These are phyloP conservation scores for Kluyveromyces nonfermentans DNA, from an alignment of 805 yeast genomes.

Conservation along the genomic window DNA sequence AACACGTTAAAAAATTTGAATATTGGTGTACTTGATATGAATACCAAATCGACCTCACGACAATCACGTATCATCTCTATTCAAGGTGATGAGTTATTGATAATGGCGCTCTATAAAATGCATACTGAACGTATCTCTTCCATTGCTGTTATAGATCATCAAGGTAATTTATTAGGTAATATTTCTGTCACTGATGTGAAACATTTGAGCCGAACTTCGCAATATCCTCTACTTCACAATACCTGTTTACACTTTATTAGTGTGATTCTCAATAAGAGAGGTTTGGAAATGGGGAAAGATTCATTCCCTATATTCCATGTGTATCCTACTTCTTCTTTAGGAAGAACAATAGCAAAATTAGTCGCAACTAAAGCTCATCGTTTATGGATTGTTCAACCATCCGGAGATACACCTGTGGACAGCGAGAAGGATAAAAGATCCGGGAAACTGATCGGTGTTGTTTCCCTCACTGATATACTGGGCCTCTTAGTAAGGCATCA, in stretches of 20 bases:
- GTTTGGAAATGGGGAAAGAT: conserved; percentile 79
- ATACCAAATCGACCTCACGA: conserved; percentile 30
- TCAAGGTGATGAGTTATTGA: conserved; percentile 75
- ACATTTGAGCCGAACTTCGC: conserved; percentile 77
- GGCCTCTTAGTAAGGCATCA: conserved; percentile 60
- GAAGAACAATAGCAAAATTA: conserved; percentile 83
- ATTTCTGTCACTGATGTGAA: conserved; percentile 92
- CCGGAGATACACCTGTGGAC: conserved; percentile 20
- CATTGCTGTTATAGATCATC: conserved; percentile 82
- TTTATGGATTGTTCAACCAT: conserved; percentile 68
- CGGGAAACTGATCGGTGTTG: conserved; percentile 83
- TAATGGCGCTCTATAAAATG: conserved; percentile 84
- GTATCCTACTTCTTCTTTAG: conserved; percentile 65
- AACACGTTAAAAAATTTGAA: conserved; percentile 60
- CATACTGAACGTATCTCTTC: conserved; percentile 77
- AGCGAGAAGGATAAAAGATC: conserved; percentile 44
- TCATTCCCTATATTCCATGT: conserved; percentile 96
- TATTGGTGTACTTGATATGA: conserved; percentile 51
- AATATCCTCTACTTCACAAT: conserved; percentile 71
- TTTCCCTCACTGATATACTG: conserved; percentile 83
- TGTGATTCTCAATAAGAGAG: conserved; percentile 77
- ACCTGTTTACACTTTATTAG: conserved; percentile 83
- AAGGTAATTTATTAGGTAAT: conserved; percentile 72
- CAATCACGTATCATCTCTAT: conserved; percentile 62
- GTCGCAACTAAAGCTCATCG: conserved; percentile 94